These are phyloP conservation scores for Termitomyces sp. DNA, from an alignment of 768 basidiomycete genomes.

Conservation along the genomic window DNA sequence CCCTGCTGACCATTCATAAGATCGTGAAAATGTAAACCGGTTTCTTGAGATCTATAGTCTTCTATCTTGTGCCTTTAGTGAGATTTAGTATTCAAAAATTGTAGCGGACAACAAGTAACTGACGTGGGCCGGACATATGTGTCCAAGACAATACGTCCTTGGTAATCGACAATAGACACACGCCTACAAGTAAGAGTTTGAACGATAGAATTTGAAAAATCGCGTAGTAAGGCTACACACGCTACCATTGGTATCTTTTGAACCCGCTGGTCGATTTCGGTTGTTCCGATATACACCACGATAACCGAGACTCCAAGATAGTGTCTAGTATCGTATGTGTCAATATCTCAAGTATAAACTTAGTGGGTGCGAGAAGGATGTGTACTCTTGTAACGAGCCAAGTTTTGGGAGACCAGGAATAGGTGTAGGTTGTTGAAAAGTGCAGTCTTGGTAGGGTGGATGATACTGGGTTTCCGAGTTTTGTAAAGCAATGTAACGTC, in stretches of 20 bases:
- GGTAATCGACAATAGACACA: slow-evolving; percentile 48
- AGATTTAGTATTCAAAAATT: background rate
- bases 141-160: slow-evolving; percentile 42
- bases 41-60: slow-evolving; percentile 43
- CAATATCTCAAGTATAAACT: background rate
- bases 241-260: slow-evolving; percentile 48
- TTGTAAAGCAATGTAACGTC: background rate
- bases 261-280: slow-evolving; percentile 18
- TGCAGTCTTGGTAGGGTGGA: background rate
- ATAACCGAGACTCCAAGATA: slow-evolving; percentile 47
- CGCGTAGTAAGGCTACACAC: slow-evolving; percentile 30
- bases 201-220: background rate
- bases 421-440: background rate
- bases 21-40: slow-evolving; percentile 38
- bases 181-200: slow-evolving; percentile 28
- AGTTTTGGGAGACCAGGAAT: background rate
- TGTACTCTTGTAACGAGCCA: slow-evolving; percentile 11
- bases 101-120: slow-evolving; percentile 10
- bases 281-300: slow-evolving; percentile 37
- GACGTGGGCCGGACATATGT: slow-evolving; percentile 54
- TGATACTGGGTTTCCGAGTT: background rate
- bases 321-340: slow-evolving; percentile 20
- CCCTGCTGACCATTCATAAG: slow-evolving; percentile 31
- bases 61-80: slow-evolving; percentile 38
- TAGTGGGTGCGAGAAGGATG: too few relatives aligned